Evolutionary conservation across 2,329 filamentous ascomycete species (phyloP).

Genomic region (Penicillium hesseltinei): DNA sequence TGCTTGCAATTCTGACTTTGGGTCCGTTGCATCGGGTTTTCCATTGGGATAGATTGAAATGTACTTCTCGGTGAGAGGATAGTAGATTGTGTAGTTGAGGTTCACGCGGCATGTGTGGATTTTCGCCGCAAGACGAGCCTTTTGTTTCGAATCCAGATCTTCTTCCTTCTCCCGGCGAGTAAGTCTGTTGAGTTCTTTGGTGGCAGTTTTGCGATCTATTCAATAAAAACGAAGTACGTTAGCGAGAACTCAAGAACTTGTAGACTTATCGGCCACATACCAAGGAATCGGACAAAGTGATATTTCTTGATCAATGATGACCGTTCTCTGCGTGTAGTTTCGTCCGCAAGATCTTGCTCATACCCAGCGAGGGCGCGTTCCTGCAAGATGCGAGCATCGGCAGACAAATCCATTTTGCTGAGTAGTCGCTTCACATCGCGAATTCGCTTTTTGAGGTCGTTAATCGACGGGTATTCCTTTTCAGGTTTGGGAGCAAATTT

Average conservation of each 20-base stretch:
- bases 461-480: constrained; percentile 39
- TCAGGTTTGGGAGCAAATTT: constrained; percentile 24
- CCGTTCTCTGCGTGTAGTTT: constrained; percentile 49
- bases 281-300: constrained; percentile 66
- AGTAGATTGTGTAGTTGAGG: constrained; percentile 63
- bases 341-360: constrained; percentile 54
- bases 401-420: constrained; percentile 50
- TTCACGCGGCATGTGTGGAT: constrained; percentile 56
- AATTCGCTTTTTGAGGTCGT: constrained; percentile 56
- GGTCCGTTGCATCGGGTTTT: constrained; percentile 18
- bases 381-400: constrained; percentile 56
- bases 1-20: constrained; percentile 19
- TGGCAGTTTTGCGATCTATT: constrained; percentile 44
- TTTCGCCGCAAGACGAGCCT: constrained; percentile 29
- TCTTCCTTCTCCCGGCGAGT: constrained; percentile 40
- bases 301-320: constrained; percentile 60
- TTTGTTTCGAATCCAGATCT: constrained; percentile 28
- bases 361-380: constrained; percentile 59
- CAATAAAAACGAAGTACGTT: not conserved
- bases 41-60: constrained; percentile 53
- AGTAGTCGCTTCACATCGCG: constrained; percentile 57
- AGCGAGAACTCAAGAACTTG: constrained; percentile 3
- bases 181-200: constrained; percentile 39
- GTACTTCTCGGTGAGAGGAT: constrained; percentile 60
- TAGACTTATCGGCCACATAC: constrained; percentile 24